Evolutionary conservation across 1,284 basidiomycete species (phyloP), one percentile per base, ranked within the genome.

Genomic region (Ceratobasidium papillatum): DNA sequence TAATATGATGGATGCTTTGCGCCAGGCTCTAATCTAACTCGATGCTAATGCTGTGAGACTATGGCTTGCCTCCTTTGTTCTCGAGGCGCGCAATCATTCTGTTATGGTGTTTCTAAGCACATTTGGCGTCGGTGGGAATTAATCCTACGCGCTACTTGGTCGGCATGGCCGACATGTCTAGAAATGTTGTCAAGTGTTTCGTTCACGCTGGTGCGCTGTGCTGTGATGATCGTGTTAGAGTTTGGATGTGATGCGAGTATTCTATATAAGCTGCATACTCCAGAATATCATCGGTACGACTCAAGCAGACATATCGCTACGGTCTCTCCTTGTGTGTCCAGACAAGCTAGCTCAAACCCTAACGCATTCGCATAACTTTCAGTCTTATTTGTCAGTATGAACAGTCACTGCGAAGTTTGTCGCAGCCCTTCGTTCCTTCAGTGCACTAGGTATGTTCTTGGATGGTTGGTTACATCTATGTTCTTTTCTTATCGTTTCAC

Each of bases 381-480:
- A 38, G 4, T 36, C 34, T 14, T 45, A 36, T 22, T 59, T 71
- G 54, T 54, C 52, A n/a, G 4, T n/a, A 27, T 54, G 25, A 43
- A 8, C 38, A 71, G 59, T 30, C 49, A 71, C 25, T 71, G 68
- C 52, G 36, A 58, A 22, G 68, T 59, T 22, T 71, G 68, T 22
- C 56, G 32, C 19, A 32, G 41, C 36, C 54, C 68, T 9, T 59
- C 68, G 17, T 71, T 59, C 41, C 12, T 59, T 14, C 68, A 71
- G 27, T 71, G 68, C 25, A 59, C 68, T 3, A 59, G 68, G 68
- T 71, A 59, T 58, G 54, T 47, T 3, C 7, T 25, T 2, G n/a
- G 25, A 41, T 27, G 3, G 59, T 30, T 11, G 3, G 17, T 54
- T 25, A 47, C 22, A 2, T 9, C 30, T 25, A 30, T 25, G 5